These are phyloP conservation scores for Neotropicomus parvogracilis DNA, from an alignment of 1,284 basidiomycete species.

Conservation along the genomic window DNA sequence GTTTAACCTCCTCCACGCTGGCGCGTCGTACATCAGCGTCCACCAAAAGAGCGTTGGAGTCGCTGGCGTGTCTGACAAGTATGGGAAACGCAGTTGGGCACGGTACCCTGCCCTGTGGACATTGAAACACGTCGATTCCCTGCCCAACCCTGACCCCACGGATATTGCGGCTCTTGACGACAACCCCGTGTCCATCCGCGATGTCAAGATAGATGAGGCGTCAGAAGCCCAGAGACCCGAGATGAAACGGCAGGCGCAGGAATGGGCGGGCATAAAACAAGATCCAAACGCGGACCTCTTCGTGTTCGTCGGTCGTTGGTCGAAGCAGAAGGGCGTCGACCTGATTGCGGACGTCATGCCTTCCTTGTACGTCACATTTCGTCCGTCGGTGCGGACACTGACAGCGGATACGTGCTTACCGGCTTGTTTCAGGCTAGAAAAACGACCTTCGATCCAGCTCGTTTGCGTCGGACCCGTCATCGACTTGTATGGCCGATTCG, in stretches of 20 bases:
- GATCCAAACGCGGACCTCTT: constrained; percentile 86
- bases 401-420: not conserved
- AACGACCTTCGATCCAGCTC: constrained; percentile 80
- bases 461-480: constrained; percentile 91
- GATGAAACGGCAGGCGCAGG: constrained; percentile 85
- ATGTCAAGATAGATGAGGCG: constrained; percentile 74
- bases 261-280: constrained; percentile 90
- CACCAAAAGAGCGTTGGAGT: constrained; percentile 92
- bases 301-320: constrained; percentile 95
- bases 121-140: constrained; percentile 88
- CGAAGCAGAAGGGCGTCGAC: constrained; percentile 94
- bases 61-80: constrained; percentile 93
- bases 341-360: constrained; percentile 94
- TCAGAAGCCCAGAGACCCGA: constrained; percentile 87
- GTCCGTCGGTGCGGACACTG: not conserved
- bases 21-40: constrained; percentile 84
- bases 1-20: constrained; percentile 90
- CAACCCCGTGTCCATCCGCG: constrained; percentile 64
- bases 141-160: constrained; percentile 89
- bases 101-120: constrained; percentile 94
- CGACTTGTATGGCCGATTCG: constrained; percentile 90
- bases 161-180: constrained; percentile 91
- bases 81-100: constrained; percentile 93
- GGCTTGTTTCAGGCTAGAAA: constrained; percentile 60
- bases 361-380: constrained; percentile 54